Conservation (phyloP, 1,139 yeast genomes). For the Meyerozyma athensensis region DNA sequence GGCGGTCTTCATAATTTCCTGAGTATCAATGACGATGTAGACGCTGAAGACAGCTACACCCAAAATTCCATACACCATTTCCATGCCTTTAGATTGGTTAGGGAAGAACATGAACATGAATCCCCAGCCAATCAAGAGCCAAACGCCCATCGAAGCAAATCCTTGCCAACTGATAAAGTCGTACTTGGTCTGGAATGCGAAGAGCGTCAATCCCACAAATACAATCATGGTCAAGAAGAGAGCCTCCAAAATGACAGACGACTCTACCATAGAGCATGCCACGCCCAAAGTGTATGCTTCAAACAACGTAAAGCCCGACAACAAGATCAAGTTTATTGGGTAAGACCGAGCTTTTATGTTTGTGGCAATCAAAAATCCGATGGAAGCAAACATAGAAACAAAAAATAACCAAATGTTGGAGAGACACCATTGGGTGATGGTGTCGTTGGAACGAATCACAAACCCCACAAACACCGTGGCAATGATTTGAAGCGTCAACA, state of each 20-base stretch:
- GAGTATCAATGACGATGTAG: constrained; percentile 78
- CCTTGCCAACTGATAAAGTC: constrained; percentile 76
- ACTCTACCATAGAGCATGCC: constrained; percentile 59
- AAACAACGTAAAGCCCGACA: constrained; percentile 64
- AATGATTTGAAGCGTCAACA: constrained; percentile 61
- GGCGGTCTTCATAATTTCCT: constrained; percentile 69
- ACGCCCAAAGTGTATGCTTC: constrained; percentile 76
- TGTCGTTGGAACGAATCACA: constrained; percentile 43
- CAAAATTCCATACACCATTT: constrained; percentile 60
- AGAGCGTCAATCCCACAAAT: constrained; percentile 68
- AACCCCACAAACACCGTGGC: constrained; percentile 59
- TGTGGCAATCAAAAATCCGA: constrained; percentile 61
- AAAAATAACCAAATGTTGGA: constrained; percentile 58
- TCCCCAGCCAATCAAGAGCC: constrained; percentile 72
- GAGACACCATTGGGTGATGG: constrained; percentile 55
- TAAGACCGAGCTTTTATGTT: constrained; percentile 57
- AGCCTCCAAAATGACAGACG: constrained; percentile 67
- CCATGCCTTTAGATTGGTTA: constrained; percentile 44
- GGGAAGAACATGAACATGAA: constrained; percentile 68
- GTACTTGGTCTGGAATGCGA: constrained; percentile 80
- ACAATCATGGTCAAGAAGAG: constrained; percentile 63
- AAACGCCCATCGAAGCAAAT: constrained; percentile 53
- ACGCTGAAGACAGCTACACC: constrained; percentile 74
- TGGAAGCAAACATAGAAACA: constrained; percentile 52
- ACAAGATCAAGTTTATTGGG: constrained; percentile 54